phyloP scores from a whole-genome alignment of 305 asterid genomes.

The Fraxinus dipetala region DNA sequence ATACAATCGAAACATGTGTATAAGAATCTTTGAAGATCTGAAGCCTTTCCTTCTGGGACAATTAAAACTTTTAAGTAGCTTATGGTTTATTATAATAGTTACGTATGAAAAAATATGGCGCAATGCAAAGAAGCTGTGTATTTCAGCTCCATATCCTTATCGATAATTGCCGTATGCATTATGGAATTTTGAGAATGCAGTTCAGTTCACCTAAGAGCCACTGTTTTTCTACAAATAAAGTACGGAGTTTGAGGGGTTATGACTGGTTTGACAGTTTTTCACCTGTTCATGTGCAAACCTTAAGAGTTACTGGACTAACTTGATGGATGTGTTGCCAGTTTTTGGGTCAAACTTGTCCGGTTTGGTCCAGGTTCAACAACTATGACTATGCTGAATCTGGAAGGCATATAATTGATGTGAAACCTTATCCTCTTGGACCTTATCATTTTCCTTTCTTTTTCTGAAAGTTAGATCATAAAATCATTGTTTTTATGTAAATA shows the following conservation, averaged over 20 bases:
- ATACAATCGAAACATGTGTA: neutral
- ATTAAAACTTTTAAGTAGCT: neutral
- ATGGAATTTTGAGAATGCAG: neutral
- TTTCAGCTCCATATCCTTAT: neutral
- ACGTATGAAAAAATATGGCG: neutral
- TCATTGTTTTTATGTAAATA: neutral
- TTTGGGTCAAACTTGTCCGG: neutral
- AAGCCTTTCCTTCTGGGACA: neutral
- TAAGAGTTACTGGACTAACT: neutral
- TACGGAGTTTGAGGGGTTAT: neutral
- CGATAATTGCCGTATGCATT: neutral
- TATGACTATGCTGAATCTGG: constrained; percentile 1
- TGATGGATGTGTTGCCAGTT: neutral
- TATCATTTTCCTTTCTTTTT: neutral
- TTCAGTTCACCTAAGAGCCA: neutral
- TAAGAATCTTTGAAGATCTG: neutral
- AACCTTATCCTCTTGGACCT: neutral
- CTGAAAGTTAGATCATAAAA: neutral
- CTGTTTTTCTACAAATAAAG: neutral
- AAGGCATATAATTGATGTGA: neutral
- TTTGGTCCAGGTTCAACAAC: neutral
- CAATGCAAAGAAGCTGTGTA: neutral
- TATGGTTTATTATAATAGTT: neutral
- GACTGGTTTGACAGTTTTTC: neutral
- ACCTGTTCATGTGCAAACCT: neutral